phyloP scores from a whole-genome alignment of 2,329 filamentous ascomycete genomes.

The Nothopassalora personata region DNA sequence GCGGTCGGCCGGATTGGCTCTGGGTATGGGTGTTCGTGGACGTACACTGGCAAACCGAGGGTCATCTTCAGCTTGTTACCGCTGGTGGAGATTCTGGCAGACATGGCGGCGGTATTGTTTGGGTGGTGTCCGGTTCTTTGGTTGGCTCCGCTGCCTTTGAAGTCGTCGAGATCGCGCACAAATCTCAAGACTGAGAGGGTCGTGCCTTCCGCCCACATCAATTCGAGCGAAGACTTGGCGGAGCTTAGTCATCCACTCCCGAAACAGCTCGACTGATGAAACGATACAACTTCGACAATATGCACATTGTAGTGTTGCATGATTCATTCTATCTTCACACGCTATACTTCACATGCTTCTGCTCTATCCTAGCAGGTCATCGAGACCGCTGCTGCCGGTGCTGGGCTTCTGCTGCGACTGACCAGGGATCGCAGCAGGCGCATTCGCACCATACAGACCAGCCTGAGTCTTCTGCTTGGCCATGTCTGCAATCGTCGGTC shows the following conservation, averaged over 20 bases:
- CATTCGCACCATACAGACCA: conserved; percentile 82
- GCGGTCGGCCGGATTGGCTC: neutral
- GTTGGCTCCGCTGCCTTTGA: conserved; percentile 17
- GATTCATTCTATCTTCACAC: conserved; percentile 6
- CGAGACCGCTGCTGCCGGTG: conserved; percentile 31
- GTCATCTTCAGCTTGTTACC: conserved; percentile 99
- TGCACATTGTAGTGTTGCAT: neutral
- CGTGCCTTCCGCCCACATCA: neutral
- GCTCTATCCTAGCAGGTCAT: conserved; percentile 43
- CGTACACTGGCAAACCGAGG: conserved; percentile 99
- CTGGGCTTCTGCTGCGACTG: conserved; percentile 21
- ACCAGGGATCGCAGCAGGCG: conserved; percentile 21
- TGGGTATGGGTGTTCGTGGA: conserved; percentile 30
- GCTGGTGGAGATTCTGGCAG: conserved; percentile 21
- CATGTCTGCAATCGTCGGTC: conserved; percentile 82
- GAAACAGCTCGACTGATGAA: neutral
- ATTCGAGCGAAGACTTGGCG: neutral
- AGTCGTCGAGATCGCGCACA: neutral
- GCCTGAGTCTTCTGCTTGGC: conserved; percentile 97
- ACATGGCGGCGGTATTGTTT: conserved; percentile 29
- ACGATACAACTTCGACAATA: neutral
- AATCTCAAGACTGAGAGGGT: neutral
- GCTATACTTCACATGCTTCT: conserved; percentile 1
- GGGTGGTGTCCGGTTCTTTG: conserved; percentile 11
- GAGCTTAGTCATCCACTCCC: neutral